Evolutionary conservation across 371 early-diverging fungal genomes (phyloP).

Genomic region (Zychaea mexicana): DNA sequence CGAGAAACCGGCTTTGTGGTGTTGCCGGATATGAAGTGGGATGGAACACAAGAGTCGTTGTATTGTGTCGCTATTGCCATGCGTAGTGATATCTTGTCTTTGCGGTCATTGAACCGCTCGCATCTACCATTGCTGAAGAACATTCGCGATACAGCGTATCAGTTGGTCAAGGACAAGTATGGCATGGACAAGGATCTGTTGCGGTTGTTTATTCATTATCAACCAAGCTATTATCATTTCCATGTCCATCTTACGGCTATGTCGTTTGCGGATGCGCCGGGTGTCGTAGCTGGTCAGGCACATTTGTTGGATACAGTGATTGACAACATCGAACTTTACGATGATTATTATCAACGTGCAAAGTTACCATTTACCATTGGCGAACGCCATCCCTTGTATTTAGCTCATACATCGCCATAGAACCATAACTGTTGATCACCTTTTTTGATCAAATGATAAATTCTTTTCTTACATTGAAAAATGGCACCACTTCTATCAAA

Average conservation of each 20-base stretch:
- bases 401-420: slow-evolving; percentile 6
- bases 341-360: slow-evolving; percentile 39
- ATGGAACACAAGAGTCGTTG: slow-evolving; percentile 59
- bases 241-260: slow-evolving; percentile 83
- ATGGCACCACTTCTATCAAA: too few relatives aligned
- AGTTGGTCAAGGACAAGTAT: slow-evolving; percentile 51
- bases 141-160: slow-evolving; percentile 50
- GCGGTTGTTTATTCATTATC: slow-evolving; percentile 82
- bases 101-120: slow-evolving; percentile 61
- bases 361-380: slow-evolving; percentile 41
- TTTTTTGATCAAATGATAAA: too few relatives aligned
- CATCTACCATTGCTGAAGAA: slow-evolving; percentile 72
- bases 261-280: slow-evolving; percentile 56
- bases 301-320: slow-evolving; percentile 77
- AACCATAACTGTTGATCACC: too few relatives aligned
- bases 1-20: slow-evolving; percentile 70
- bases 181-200: slow-evolving; percentile 52
- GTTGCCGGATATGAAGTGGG: slow-evolving; percentile 88
- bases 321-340: slow-evolving; percentile 46
- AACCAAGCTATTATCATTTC: slow-evolving; percentile 85
- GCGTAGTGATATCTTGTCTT: slow-evolving; percentile 54
- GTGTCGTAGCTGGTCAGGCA: slow-evolving; percentile 72
- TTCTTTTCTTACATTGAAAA: too few relatives aligned
- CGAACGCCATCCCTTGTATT: slow-evolving; percentile 24
- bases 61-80: slow-evolving; percentile 72